Evolutionary conservation across 352 stramenopile species (phyloP).

Genomic region (Pythium brassicae): DNA sequence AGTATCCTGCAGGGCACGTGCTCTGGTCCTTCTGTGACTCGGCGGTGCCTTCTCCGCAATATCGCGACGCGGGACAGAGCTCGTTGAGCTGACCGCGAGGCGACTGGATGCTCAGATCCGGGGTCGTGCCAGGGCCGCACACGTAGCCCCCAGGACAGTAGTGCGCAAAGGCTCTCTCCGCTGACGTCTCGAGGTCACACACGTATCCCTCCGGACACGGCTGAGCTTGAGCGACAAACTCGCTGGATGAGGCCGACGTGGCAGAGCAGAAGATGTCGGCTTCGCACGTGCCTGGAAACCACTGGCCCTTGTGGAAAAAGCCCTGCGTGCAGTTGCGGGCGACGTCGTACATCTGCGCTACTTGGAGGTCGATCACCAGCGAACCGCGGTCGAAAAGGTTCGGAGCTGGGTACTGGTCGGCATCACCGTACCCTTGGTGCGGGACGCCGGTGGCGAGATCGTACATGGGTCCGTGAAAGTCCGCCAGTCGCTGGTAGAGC

Average conservation of each 20-base stretch:
- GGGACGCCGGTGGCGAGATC: slow-evolving; percentile 88
- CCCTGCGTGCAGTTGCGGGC: slow-evolving; percentile 94
- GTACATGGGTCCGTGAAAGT: slow-evolving; percentile 94
- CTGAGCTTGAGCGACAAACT: slow-evolving; percentile 77
- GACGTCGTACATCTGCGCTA: slow-evolving; percentile 80
- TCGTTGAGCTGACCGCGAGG: slow-evolving; percentile 84
- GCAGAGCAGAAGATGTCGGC: slow-evolving; percentile 91
- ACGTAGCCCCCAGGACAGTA: slow-evolving; percentile 91
- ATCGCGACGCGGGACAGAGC: slow-evolving; percentile 89
- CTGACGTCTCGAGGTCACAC: slow-evolving; percentile 90
- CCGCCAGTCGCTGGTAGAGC: slow-evolving; percentile 91
- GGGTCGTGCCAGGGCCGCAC: slow-evolving; percentile 92
- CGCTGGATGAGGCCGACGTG: slow-evolving; percentile 8
- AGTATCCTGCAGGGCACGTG: slow-evolving; percentile 89
- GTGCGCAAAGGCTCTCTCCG: slow-evolving; percentile 62
- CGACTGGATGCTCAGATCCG: slow-evolving; percentile 87
- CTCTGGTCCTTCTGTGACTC: slow-evolving; percentile 73
- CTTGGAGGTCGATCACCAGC: slow-evolving; percentile 80
- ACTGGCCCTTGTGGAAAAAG: slow-evolving; percentile 86
- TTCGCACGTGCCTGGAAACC: slow-evolving; percentile 96
- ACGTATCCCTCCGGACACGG: slow-evolving; percentile 93
- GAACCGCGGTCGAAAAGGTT: slow-evolving; percentile 88
- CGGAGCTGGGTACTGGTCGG: slow-evolving; percentile 55
- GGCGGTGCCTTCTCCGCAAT: slow-evolving; percentile 86
- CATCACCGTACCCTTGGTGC: slow-evolving; percentile 93